These are phyloP conservation scores for Priceomyces haplophilus DNA, from an alignment of 805 yeast genomes.

Conservation along the genomic window DNA sequence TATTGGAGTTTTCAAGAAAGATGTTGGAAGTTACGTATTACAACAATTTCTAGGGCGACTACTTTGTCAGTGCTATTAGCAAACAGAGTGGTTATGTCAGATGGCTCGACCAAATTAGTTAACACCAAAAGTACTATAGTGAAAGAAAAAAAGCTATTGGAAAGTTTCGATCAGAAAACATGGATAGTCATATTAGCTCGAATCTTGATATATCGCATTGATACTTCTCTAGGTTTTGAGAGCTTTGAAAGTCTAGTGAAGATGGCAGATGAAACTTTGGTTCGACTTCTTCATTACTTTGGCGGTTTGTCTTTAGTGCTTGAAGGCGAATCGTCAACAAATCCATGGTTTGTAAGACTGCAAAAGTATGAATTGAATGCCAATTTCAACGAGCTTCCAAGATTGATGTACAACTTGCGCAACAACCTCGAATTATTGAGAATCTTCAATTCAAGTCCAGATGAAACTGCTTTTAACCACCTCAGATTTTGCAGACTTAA, in stretches of 20 bases:
- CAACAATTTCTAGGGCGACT: constrained; percentile 29
- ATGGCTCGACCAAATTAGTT: constrained; percentile 13
- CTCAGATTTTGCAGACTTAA: constrained; percentile 24
- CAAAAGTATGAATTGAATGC: constrained; percentile 22
- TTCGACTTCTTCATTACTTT: constrained; percentile 25
- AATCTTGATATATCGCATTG: constrained; percentile 32
- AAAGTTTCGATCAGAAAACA: constrained; percentile 30
- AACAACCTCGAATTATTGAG: constrained; percentile 34
- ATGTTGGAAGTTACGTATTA: constrained; percentile 26
- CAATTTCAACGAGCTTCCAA: constrained; percentile 26
- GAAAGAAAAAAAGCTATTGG: constrained; percentile 24
- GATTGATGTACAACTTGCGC: constrained; percentile 31
- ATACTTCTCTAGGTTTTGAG: constrained; percentile 33
- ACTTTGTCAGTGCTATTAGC: constrained; percentile 19
- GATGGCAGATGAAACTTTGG: constrained; percentile 24
- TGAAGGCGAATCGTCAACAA: constrained; percentile 8
- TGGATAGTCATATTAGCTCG: constrained; percentile 32
- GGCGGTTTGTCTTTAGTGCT: constrained; percentile 21
- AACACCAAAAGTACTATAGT: constrained; percentile 19
- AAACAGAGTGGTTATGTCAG: constrained; percentile 14
- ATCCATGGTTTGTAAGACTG: constrained; percentile 20
- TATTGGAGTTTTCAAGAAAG: constrained; percentile 21
- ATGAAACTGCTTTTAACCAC: constrained; percentile 43
- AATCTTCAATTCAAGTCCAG: constrained; percentile 43
- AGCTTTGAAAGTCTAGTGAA: constrained; percentile 17